Evolutionary conservation across 306 rosid species (phyloP).

Genomic region (Betula pendula): DNA sequence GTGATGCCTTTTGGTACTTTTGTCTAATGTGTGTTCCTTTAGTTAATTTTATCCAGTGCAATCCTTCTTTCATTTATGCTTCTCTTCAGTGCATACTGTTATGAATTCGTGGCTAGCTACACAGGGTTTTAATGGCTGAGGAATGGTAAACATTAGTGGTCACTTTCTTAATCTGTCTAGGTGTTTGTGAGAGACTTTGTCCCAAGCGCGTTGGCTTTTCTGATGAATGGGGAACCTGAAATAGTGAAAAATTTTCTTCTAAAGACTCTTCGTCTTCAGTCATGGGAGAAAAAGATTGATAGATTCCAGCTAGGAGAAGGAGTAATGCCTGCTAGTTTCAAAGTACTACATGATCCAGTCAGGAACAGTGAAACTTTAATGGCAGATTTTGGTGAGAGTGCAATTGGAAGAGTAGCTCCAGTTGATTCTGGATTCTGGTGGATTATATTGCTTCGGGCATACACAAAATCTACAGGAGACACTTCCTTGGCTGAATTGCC

Average conservation of each 20-base stretch:
- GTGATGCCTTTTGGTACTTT: background rate
- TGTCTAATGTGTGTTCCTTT: background rate
- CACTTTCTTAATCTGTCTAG: conserved; percentile 38
- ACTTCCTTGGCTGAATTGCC: conserved; percentile 77
- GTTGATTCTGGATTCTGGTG: conserved; percentile 99
- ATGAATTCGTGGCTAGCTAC: background rate
- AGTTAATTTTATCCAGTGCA: background rate
- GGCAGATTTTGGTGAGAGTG: conserved; percentile 96
- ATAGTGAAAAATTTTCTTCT: conserved; percentile 71
- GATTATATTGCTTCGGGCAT: conserved; percentile 90
- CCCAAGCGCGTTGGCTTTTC: conserved; percentile 84
- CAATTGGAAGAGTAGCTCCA: conserved; percentile 98
- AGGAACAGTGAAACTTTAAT: conserved; percentile 66
- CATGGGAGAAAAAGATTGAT: conserved; percentile 91
- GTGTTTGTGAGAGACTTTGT: conserved; percentile 95
- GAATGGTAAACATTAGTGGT: conserved; percentile 18
- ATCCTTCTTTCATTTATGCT: background rate
- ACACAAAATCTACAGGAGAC: conserved; percentile 90
- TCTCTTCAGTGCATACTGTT: background rate
- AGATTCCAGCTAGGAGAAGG: conserved; percentile 91
- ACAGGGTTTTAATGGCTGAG: conserved; percentile 17
- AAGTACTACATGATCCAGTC: conserved; percentile 79
- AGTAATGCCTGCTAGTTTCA: conserved; percentile 98
- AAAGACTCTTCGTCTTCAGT: conserved; percentile 90
- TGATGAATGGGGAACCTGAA: conserved; percentile 80